Evolutionary conservation across 257 asterid species (phyloP), one percentile per base, ranked within the genome.

Genomic region (Eustoma russellianum): DNA sequence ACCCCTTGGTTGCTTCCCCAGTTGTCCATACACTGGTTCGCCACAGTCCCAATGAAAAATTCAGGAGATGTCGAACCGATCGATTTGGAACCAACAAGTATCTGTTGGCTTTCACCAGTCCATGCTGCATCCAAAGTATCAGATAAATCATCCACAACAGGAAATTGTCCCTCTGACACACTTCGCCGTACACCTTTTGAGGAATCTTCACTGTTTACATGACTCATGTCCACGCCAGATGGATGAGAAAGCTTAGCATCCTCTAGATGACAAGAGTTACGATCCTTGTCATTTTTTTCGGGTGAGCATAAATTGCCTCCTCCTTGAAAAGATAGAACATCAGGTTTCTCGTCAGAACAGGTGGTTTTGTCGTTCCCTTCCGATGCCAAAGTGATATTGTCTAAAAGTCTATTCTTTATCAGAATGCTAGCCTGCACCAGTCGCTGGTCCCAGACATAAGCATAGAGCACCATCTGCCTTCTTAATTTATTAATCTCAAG

Each of bases 81-180:
- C 47, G 73, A 62, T 62, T 65, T 46, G 43, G 67, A 54, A 61
- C 56, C 41, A 55, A 52, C 18, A 47, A 17, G 50, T 48, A 60
- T 71, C 33, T 70, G 68, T 28, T 57, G 70, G 59, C 48, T 76
- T 74, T 79, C 75, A 59, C 85, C 91, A 43, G 77, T 67, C 88
- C 85, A 68, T 40, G 79, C 83, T 60, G 82, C 70, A 73, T 73
- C 83, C 13, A 75, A 62, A 50, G 75, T 62, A 72, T 79, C 83
- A 24, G 91, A 81, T 59, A 67, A 51, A 77, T 70, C 65, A 61
- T 79, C 85, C 59, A 66, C 71, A 15, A 40, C 61, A 6, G 72
- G 78, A 57, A 78, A 70, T 54, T 75, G 78, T 53, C 82, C 94
- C 61, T 66, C 94, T 46, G 95, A 81, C 51, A 62, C 79, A 62